Percentiles rank a stretch among this genome's conserved stretches.
Conservation (phyloP, 495 filamentous ascomycete genomes). For the Neurospora pannonica region DNA sequence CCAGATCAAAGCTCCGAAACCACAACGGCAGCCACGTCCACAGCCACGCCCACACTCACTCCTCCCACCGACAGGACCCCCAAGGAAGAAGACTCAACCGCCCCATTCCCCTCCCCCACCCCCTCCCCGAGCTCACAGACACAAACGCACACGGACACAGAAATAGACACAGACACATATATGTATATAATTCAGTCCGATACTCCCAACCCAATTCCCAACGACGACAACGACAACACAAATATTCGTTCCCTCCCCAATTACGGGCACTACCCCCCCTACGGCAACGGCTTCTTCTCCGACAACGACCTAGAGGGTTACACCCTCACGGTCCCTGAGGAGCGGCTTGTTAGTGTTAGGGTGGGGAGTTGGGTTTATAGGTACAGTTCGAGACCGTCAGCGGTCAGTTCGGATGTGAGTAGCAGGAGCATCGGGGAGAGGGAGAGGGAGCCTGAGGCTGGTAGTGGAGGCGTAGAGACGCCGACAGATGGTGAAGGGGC, state of each 20-base stretch:
- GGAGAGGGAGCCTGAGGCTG: neutral
- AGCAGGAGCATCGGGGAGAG: neutral
- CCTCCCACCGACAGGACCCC: neutral
- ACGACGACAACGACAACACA: neutral
- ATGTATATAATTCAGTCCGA: neutral
- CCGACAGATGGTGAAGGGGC: neutral
- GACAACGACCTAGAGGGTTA: neutral
- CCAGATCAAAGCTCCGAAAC: neutral
- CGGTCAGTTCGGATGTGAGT: neutral
- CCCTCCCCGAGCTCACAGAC: rapidly evolving
- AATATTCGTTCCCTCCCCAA: neutral
- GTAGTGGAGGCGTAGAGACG: neutral
- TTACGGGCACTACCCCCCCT: neutral
- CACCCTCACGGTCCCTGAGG: neutral
- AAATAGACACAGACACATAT: neutral
- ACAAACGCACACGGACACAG: neutral
- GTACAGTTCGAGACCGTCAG: neutral
- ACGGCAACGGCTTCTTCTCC: neutral
- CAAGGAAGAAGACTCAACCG: neutral
- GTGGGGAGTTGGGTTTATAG: neutral
- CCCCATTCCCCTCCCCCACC: neutral
- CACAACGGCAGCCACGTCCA: neutral
- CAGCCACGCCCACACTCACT: rapidly evolving
- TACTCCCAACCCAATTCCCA: neutral
- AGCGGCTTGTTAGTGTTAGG: neutral